phyloP scores from a whole-genome alignment of 2,329 filamentous ascomycete species.

The Colletotrichum sp. region DNA sequence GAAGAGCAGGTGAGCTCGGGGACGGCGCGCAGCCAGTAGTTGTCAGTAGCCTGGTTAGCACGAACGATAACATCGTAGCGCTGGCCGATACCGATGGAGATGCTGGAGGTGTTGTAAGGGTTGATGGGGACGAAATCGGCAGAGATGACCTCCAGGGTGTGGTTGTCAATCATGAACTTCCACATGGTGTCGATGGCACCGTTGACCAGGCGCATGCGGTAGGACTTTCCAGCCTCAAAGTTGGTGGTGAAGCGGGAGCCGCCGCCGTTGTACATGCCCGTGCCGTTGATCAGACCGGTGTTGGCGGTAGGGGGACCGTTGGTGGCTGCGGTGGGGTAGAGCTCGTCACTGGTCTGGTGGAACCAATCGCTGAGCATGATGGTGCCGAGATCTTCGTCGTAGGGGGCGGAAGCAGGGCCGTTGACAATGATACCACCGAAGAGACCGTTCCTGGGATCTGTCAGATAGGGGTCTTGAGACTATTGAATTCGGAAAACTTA shows the following conservation, averaged over 20 bases:
- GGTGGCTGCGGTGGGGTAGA: conserved; percentile 32
- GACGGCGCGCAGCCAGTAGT: conserved; percentile 55
- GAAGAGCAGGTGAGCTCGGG: conserved; percentile 44
- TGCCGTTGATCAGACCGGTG: conserved; percentile 51
- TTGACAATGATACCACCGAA: conserved; percentile 66
- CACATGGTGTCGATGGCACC: conserved; percentile 46
- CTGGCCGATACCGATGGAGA: conserved; percentile 54
- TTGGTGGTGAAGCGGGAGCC: conserved; percentile 40
- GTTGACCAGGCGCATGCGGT: conserved; percentile 55
- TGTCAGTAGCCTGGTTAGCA: conserved; percentile 38
- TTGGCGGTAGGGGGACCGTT: conserved; percentile 40
- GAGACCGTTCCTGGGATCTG: conserved; percentile 44
- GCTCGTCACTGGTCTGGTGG: conserved; percentile 45
- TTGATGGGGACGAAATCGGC: conserved; percentile 62
- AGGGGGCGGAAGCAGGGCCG: conserved; percentile 61
- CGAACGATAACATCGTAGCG: conserved; percentile 52
- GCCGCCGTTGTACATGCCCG: conserved; percentile 37
- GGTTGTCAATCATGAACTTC: conserved; percentile 59
- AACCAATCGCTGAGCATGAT: conserved; percentile 65
- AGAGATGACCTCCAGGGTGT: conserved; percentile 61
- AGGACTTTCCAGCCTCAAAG: conserved; percentile 46
- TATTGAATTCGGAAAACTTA: conserved; percentile 30
- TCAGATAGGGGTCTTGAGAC: conserved; percentile 24
- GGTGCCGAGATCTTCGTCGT: conserved; percentile 67
- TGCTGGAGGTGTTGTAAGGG: conserved; percentile 54